Conservation (phyloP, 306 rosid species). For the Gleditsia sinensis region DNA sequence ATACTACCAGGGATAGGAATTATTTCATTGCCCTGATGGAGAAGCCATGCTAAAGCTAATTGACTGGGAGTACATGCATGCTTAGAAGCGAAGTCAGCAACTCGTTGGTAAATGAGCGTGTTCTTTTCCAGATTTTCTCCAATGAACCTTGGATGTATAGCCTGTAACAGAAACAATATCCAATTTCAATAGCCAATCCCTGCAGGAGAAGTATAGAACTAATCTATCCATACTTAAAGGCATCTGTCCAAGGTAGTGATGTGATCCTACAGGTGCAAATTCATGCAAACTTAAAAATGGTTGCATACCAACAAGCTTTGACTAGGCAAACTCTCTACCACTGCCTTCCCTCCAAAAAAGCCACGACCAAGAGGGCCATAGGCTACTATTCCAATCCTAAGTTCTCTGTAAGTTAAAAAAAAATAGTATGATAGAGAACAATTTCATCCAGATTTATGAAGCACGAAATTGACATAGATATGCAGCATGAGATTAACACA, state of each 20-base stretch:
- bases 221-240: neutral
- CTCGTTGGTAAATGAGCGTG: constrained; percentile 47
- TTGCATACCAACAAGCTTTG: constrained; percentile 61
- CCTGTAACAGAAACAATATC: constrained; percentile 38
- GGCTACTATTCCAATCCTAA: constrained; percentile 74
- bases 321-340: constrained; percentile 51
- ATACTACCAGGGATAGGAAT: constrained; percentile 74
- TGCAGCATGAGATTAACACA: no score
- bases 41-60: constrained; percentile 75
- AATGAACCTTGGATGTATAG: constrained; percentile 64
- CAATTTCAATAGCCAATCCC: constrained; percentile 19
- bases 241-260: neutral
- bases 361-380: constrained; percentile 81
- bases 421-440: neutral
- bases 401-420: constrained; percentile 46
- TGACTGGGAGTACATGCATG: constrained; percentile 65
- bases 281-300: constrained; percentile 10
- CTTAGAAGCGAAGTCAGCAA: constrained; percentile 53
- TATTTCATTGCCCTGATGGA: constrained; percentile 65
- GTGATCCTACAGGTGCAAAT: neutral
- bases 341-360: constrained; percentile 75
- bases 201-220: neutral
- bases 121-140: constrained; percentile 73
- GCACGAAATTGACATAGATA: no score
- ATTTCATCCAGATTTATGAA: no score